These are phyloP conservation scores for Luzula sylvatica DNA, from an alignment of 176 grass and related monocot species.

Conservation along the genomic window DNA sequence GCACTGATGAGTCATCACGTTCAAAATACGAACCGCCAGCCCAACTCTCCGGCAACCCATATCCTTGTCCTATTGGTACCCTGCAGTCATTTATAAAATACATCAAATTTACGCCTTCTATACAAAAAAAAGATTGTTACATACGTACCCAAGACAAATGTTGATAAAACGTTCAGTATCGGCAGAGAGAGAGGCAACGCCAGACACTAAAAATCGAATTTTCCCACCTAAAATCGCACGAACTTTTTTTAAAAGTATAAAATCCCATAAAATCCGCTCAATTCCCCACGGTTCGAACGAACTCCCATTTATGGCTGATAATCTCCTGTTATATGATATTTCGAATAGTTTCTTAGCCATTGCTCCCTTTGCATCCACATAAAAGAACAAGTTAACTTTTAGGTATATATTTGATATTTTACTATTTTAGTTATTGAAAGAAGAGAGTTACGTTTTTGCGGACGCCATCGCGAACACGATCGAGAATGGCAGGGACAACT, in stretches of 20 bases:
- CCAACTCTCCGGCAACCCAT: slow-evolving; percentile 89
- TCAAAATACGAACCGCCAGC: slow-evolving; percentile 83
- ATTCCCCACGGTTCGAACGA: slow-evolving; percentile 90
- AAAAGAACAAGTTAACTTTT: too few relatives aligned
- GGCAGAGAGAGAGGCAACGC: slow-evolving; percentile 68
- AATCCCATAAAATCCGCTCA: slow-evolving; percentile 83
- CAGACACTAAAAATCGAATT: slow-evolving; percentile 76
- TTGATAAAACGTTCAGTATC: slow-evolving; percentile 95
- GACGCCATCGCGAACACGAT: too few relatives aligned
- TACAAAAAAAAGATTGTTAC: too few relatives aligned
- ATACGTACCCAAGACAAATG: slow-evolving; percentile 95
- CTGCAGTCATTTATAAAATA: slow-evolving; percentile 35
- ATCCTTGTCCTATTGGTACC: too few relatives aligned
- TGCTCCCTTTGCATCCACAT: slow-evolving; percentile 85
- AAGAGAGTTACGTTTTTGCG: too few relatives aligned
- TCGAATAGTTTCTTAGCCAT: slow-evolving; percentile 75
- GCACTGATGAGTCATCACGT: slow-evolving; percentile 69
- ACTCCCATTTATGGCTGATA: slow-evolving; percentile 84
- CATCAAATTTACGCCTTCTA: too few relatives aligned
- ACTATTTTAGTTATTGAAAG: too few relatives aligned
- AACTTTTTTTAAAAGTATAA: slow-evolving; percentile 70
- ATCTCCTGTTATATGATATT: slow-evolving; percentile 56
- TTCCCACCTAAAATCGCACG: slow-evolving; percentile 65
- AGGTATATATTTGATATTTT: too few relatives aligned
- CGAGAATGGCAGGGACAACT: too few relatives aligned